These are phyloP conservation scores for Globisporangium canariense DNA, from an alignment of 352 stramenopile genomes.

Conservation along the genomic window DNA sequence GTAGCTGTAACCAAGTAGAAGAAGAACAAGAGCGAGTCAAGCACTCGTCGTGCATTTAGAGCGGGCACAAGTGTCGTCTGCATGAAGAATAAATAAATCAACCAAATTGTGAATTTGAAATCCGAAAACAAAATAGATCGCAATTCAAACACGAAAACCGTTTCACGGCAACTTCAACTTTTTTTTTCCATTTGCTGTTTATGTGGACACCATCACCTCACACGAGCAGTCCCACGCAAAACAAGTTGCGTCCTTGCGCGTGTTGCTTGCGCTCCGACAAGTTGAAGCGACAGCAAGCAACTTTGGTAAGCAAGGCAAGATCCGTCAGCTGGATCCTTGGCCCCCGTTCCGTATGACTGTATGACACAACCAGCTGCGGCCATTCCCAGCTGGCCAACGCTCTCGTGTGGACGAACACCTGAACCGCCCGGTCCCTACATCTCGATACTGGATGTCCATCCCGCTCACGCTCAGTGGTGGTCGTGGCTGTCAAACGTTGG, in stretches of 20 bases:
- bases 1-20: constrained; percentile 14
- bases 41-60: constrained; percentile 1
- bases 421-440: not conserved
- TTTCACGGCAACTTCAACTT: constrained; percentile 1
- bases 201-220: not conserved
- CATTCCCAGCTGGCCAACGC: not conserved
- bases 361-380: not conserved
- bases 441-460: not conserved
- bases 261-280: not conserved
- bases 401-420: not conserved
- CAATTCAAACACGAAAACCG: not conserved
- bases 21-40: not conserved
- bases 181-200: not conserved
- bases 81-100: not conserved
- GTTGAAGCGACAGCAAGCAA: not conserved
- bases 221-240: not conserved
- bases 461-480: too few species aligned
- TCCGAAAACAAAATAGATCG: not conserved
- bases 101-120: not conserved
- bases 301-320: not conserved
- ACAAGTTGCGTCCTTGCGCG: not conserved
- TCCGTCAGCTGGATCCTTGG: not conserved
- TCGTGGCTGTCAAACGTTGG: constrained; percentile 1
- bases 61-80: not conserved
- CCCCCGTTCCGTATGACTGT: not conserved